phyloP scores from a whole-genome alignment of 1,284 basidiomycete species.

The Cryptococcus floricola region DNA sequence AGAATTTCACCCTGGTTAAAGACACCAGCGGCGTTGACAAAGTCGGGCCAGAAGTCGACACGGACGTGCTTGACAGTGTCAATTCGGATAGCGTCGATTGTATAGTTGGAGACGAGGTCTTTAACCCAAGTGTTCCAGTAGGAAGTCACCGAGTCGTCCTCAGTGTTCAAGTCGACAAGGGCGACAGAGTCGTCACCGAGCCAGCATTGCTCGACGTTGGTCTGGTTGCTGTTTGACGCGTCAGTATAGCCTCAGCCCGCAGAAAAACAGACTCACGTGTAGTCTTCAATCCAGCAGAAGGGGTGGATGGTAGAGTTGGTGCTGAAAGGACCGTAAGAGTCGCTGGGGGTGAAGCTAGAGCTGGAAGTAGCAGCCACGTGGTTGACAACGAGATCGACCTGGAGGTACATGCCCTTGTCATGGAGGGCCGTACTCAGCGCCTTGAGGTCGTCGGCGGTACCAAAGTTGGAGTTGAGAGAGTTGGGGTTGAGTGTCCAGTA shows the following conservation, averaged over 20 bases:
- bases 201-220: slow-evolving; percentile 52
- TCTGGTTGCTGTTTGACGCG: slow-evolving; percentile 37
- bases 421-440: slow-evolving; percentile 50
- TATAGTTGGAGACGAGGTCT: slow-evolving; percentile 46
- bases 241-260: too few species aligned
- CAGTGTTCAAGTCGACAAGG: slow-evolving; percentile 51
- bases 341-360: slow-evolving; percentile 13
- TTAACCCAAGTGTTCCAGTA: slow-evolving; percentile 51
- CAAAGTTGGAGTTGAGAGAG: slow-evolving; percentile 51
- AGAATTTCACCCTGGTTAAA: slow-evolving; percentile 52
- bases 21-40: slow-evolving; percentile 47
- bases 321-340: slow-evolving; percentile 37
- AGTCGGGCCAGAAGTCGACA: slow-evolving; percentile 51
- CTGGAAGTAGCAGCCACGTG: slow-evolving; percentile 29
- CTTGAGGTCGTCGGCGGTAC: slow-evolving; percentile 49
- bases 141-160: slow-evolving; percentile 41
- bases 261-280: slow-evolving; percentile 16
- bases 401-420: slow-evolving; percentile 51
- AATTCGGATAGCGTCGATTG: slow-evolving; percentile 50
- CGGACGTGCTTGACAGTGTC: slow-evolving; percentile 53
- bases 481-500: slow-evolving; percentile 26
- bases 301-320: slow-evolving; percentile 44
- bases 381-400: slow-evolving; percentile 51
- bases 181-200: slow-evolving; percentile 45
- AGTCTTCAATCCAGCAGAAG: slow-evolving; percentile 48